Evolutionary conservation across 352 stramenopile genomes (phyloP), one percentile per base, ranked within the genome.

Genomic region (Phytophthora cryptogea): DNA sequence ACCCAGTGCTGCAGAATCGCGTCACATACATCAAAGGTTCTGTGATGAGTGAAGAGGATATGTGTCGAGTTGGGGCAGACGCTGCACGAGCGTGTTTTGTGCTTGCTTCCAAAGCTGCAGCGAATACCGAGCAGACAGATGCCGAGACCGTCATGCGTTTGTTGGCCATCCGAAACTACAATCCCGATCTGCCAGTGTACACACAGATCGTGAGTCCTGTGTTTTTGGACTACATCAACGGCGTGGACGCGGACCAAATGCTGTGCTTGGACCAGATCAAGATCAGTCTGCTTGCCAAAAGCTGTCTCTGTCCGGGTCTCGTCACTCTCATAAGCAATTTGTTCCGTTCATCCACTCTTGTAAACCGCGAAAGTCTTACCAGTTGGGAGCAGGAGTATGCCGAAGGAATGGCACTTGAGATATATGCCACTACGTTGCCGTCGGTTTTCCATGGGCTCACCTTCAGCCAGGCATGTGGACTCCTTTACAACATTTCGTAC

Each of bases 11-110:
- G 1, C 75, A 89, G 58, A 74, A 80, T 26, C 71, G 74, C 16
- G 79, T 89, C 5, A 78, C 59, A 11, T 89, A 83, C 63, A 84
- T 89, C 54, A 89, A 89, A 30, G 76, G 74, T 23, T 87, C 76
- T 1, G 72, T 89, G 5, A 82, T 89, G 72, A 78, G 65, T 28
- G 79, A 86, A 46, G 79, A 89, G 49, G 79, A 89, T 35, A 65
- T 89, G 36, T 86, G 76, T 46, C 76, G 79, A 35, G 76, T 89
- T 31, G 79, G 72, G 0, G 70, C 71, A 5, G 79, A 89, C 51
- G 50, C 63, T 35, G 79, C 79, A 5, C 66, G 76, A 14, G 79
- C 76, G 5, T 86, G 76, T 32, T 89, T 89, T 32, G 63, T 89
- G 4, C 57, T 89, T 8, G 74, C 74, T 14, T 72, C 73, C 4